These are phyloP conservation scores for Canavalia ensiformis DNA, from an alignment of 306 rosid genomes.

Conservation along the genomic window DNA sequence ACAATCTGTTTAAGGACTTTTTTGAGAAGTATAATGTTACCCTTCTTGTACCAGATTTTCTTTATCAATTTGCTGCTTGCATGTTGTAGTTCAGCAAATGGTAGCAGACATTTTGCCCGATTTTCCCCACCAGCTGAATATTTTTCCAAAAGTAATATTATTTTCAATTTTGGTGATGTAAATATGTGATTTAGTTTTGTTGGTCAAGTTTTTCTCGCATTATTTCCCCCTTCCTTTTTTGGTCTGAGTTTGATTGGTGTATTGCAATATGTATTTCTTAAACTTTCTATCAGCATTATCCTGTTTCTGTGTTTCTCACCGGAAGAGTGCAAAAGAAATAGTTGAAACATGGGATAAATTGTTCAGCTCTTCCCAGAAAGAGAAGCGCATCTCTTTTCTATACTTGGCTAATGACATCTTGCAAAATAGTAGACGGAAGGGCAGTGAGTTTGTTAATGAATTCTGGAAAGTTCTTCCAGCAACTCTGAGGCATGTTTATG, in stretches of 20 bases:
- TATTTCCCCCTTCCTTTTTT: background rate
- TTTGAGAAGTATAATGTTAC: background rate
- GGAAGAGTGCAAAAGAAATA: slow-evolving; percentile 76
- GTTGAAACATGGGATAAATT: slow-evolving; percentile 83
- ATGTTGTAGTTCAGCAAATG: background rate
- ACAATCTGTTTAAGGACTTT: background rate
- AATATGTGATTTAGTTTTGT: background rate
- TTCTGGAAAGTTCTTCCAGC: slow-evolving; percentile 88
- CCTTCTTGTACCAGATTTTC: background rate
- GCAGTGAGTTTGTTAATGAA: slow-evolving; percentile 88
- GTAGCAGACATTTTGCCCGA: background rate
- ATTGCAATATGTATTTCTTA: slow-evolving; percentile 45
- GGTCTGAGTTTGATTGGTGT: slow-evolving; percentile 16
- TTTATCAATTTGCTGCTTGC: background rate
- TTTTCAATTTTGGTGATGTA: background rate
- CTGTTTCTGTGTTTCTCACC: slow-evolving; percentile 73
- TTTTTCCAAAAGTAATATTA: background rate
- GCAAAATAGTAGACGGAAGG: slow-evolving; percentile 85
- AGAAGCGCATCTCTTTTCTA: slow-evolving; percentile 72
- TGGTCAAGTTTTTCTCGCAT: background rate
- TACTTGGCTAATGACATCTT: slow-evolving; percentile 85
- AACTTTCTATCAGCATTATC: slow-evolving; percentile 69
- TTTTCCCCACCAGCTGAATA: slow-evolving; percentile 16
- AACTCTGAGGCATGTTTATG: slow-evolving; percentile 69
- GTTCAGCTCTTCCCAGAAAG: slow-evolving; percentile 76